phyloP scores from a whole-genome alignment of 345 rosid species.

The Aquilaria sinensis region DNA sequence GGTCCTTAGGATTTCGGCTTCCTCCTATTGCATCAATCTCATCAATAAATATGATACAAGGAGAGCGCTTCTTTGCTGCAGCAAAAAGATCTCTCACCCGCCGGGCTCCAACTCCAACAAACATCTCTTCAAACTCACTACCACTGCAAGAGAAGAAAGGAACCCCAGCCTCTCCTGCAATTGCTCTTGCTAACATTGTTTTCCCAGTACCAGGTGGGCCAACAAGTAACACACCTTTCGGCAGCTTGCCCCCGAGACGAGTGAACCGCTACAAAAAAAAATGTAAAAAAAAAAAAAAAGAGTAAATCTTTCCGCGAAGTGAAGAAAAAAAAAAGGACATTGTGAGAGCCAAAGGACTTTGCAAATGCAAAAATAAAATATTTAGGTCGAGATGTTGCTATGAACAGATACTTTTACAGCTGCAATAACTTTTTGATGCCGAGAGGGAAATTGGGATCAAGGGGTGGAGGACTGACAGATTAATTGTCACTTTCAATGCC shows the following conservation, averaged over 20 bases:
- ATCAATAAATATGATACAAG: conserved; percentile 95
- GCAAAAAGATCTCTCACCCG: conserved; percentile 96
- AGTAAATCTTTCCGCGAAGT: conserved; percentile 1
- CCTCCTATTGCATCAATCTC: conserved; percentile 99
- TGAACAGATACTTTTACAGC: too few species aligned
- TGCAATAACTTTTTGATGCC: too few species aligned
- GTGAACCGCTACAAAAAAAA: conserved; percentile 76
- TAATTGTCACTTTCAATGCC: too few species aligned
- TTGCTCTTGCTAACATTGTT: conserved; percentile 97
- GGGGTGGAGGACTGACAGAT: too few species aligned
- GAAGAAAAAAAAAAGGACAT: not conserved
- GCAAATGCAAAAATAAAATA: too few species aligned
- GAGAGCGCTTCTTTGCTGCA: conserved; percentile 98
- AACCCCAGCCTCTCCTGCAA: conserved; percentile 98
- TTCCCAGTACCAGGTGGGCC: conserved; percentile 99
- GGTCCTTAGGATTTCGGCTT: conserved; percentile 88
- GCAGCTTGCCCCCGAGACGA: conserved; percentile 96
- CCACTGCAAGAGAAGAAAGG: conserved; percentile 99
- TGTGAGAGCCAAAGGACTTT: not conserved
- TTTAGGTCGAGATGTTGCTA: too few species aligned
- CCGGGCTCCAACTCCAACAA: conserved; percentile 98
- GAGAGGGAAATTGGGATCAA: too few species aligned
- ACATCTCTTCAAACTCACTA: conserved; percentile 99
- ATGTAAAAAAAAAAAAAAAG: conserved; percentile 8
- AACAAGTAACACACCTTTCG: conserved; percentile 93